Evolutionary conservation across 768 basidiomycete genomes (phyloP).

Genomic region (Tricholoma flavovirens): DNA sequence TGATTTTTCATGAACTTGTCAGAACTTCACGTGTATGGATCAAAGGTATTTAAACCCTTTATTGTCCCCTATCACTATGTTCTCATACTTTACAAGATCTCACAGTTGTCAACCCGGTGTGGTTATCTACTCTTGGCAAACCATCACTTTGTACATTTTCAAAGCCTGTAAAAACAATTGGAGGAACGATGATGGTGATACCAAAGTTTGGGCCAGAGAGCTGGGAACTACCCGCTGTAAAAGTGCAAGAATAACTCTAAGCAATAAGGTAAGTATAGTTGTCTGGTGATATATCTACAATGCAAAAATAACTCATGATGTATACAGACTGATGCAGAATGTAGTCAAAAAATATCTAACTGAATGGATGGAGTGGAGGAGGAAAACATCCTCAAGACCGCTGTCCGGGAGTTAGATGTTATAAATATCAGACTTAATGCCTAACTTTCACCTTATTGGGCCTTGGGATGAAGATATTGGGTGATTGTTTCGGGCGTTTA

Average conservation of each 20-base stretch:
- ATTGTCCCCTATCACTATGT: background rate
- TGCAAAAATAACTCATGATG: background rate
- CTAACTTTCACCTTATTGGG: conserved; percentile 26
- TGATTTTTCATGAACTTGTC: conserved; percentile 80
- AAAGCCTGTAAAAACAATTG: conserved; percentile 68
- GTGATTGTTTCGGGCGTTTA: conserved; percentile 35
- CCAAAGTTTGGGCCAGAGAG: conserved; percentile 82
- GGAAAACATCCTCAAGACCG: background rate
- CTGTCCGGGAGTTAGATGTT: background rate
- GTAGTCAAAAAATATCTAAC: background rate
- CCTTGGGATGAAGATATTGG: conserved; percentile 58
- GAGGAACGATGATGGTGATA: conserved; percentile 65
- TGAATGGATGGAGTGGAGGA: background rate
- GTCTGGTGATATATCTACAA: background rate
- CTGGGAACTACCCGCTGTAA: conserved; percentile 83
- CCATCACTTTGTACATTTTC: conserved; percentile 84
- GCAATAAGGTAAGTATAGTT: conserved; percentile 1
- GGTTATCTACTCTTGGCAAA: conserved; percentile 79
- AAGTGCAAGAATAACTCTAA: conserved; percentile 24
- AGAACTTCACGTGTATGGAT: conserved; percentile 71
- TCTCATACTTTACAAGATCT: conserved; percentile 42
- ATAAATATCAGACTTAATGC: background rate
- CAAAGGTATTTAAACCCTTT: conserved; percentile 49
- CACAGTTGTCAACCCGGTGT: conserved; percentile 81
- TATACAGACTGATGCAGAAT: background rate